phyloP scores from a whole-genome alignment of 768 basidiomycete species.

The Hydnomerulius pinastri region DNA sequence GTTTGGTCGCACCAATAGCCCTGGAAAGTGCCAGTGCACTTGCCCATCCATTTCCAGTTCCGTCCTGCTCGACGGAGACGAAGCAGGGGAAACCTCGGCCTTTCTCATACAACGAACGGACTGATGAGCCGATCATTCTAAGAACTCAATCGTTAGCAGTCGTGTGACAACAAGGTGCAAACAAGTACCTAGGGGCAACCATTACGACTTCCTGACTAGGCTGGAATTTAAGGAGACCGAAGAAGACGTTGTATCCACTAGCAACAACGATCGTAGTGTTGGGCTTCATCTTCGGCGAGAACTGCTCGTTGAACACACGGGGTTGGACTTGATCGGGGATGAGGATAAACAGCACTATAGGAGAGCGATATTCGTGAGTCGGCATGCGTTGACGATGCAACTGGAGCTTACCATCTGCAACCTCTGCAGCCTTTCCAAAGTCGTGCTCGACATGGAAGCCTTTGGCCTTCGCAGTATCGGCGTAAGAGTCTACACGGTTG shows the following conservation, averaged over 20 bases:
- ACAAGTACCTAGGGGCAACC: slow-evolving; percentile 57
- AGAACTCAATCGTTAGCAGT: neutral
- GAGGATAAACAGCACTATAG: slow-evolving; percentile 56
- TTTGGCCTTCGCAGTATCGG: slow-evolving; percentile 55
- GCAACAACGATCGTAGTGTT: slow-evolving; percentile 55
- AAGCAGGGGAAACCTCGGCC: slow-evolving; percentile 66
- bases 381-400: neutral
- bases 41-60: slow-evolving; percentile 47
- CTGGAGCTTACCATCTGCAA: slow-evolving; percentile 49
- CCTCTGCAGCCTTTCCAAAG: slow-evolving; percentile 54
- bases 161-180: neutral
- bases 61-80: slow-evolving; percentile 64
- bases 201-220: slow-evolving; percentile 60
- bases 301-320: slow-evolving; percentile 56
- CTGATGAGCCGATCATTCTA: slow-evolving; percentile 70
- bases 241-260: slow-evolving; percentile 68
- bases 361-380: neutral
- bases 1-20: slow-evolving; percentile 62
- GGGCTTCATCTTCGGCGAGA: slow-evolving; percentile 52
- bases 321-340: slow-evolving; percentile 69
- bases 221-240: slow-evolving; percentile 55
- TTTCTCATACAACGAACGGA: slow-evolving; percentile 60
- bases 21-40: slow-evolving; percentile 55
- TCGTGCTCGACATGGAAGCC: slow-evolving; percentile 60
- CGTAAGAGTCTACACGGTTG: slow-evolving; percentile 59